Base-by-base conservation (phyloP, 1,284 basidiomycete genomes). In the Cryptococcus hybrid region DNA sequence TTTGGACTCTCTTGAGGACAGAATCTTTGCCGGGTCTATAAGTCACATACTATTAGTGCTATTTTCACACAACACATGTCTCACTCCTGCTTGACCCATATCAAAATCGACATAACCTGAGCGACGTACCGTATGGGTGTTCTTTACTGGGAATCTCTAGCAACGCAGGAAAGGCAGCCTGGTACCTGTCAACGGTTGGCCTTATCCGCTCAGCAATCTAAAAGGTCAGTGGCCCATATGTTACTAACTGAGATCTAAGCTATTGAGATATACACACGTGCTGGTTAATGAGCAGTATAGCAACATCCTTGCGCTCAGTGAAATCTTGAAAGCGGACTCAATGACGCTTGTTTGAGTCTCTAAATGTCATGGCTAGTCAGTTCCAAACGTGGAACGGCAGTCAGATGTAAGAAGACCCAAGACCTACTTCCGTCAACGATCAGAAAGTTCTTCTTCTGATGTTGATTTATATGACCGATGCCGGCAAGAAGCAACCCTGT, bases 181-280 rank as follows among this genome's bases (percentile, higher is more conserved):
- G 88, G 76, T 99, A 99, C 66, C 88, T 87, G 79, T 99, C 96
- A 12, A 99, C 92, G 1, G 90, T 86, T 0, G 93, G 92, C 51
- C 96, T 83, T 68, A 99, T 99, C 83, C 90, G 92, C 81, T 99
- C 95, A 50, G 93, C 93, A 67, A 97, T 82, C 93, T 96, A 66
- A 42, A 12, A 5, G 18, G 12, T 42, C 8, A 55, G 38, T 44
- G 1, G 11, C 18, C 36, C 24, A 36, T 40, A 24, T 39, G 12
- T 11, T 38, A 43, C 44, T 5, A 24, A 36, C n/a, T 3, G n/a
- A n/a, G n/a, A n/a, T n/a, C n/a, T n/a, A n/a, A n/a, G n/a, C n/a
- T n/a, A n/a, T n/a, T n/a, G n/a, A n/a, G n/a, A n/a, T n/a, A n/a
- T n/a, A n/a, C n/a, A n/a, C n/a, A n/a, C 93, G 81, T 97, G 92